Base-by-base conservation (phyloP, 2,329 filamentous ascomycete species). In the Colletotrichum cereale region DNA sequence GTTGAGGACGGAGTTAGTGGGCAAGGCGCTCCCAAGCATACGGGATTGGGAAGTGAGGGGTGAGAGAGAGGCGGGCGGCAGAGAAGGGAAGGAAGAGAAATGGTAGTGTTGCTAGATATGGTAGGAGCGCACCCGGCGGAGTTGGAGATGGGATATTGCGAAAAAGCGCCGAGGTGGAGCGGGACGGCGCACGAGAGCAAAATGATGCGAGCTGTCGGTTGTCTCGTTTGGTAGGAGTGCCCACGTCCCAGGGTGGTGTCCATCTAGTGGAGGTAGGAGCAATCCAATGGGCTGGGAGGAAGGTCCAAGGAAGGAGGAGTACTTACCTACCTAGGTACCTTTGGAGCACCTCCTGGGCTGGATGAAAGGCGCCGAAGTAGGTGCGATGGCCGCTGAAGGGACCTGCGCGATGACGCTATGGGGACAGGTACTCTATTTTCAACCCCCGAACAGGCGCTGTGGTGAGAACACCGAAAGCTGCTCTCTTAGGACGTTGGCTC, bases 81-180 rank as follows among this genome's bases (percentile, higher is more conserved):
- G 36, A 62, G 56, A 55, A 24, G 57, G 36, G 42, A 24, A 31
- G 42, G 61, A 53, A 21, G 34, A 60, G 57, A 65, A 44, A 42
- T 40, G 24, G 71, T 48, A 50, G 47, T 67, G 36, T 55, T 66
- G 38, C 53, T 44, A 47, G 63, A 48, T 44, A 65, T 40, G 70
- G 66, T 50, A 64, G 29, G 42, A 66, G 63, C 53, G 62, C 40
- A 67, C 57, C 62, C 67, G 67, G 57, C 57, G 58, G 42, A 71
- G 57, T 65, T 72, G 65, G 68, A 71, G 69, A 69, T 72, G 66
- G 50, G 60, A 72, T 68, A 68, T 63, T 68, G 69, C 69, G 69
- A 71, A 72, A 72, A 72, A 71, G 70, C 70, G 66, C 70, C 70
- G 70, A 71, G 67, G 61, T 72, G 70, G 70, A 72, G 70, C 57